Evolutionary conservation across 2,329 filamentous ascomycete genomes (phyloP).

Genomic region (Myriosclerotinia curreyana): DNA sequence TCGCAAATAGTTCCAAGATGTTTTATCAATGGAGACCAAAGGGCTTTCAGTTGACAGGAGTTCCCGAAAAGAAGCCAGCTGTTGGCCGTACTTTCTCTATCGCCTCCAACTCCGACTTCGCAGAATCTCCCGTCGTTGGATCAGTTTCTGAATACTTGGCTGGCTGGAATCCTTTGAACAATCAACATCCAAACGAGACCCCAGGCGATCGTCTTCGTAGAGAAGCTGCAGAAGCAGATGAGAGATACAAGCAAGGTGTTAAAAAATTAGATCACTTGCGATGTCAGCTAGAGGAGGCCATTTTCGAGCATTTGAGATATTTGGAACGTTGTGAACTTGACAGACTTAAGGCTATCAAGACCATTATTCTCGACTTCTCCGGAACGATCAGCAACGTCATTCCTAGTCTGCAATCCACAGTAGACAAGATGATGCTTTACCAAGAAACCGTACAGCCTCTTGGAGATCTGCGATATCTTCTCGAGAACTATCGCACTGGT

Average conservation of each 20-base stretch:
- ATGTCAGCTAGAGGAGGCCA: conserved; percentile 93
- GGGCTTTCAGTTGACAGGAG: conserved; percentile 80
- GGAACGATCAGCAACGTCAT: conserved; percentile 98
- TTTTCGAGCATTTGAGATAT: conserved; percentile 88
- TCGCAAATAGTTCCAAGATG: conserved; percentile 96
- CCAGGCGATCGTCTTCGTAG: conserved; percentile 79
- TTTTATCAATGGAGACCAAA: conserved; percentile 97
- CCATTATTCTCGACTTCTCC: conserved; percentile 94
- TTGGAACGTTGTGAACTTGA: conserved; percentile 97
- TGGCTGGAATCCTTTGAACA: conserved; percentile 91
- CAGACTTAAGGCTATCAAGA: conserved; percentile 95
- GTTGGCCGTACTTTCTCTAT: conserved; percentile 73
- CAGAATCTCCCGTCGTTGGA: conserved; percentile 78
- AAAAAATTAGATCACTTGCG: conserved; percentile 84
- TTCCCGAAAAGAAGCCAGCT: conserved; percentile 81
- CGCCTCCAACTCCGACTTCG: conserved; percentile 55
- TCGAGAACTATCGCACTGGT: conserved; percentile 96
- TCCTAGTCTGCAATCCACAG: conserved; percentile 88
- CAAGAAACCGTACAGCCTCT: conserved; percentile 97
- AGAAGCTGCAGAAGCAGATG: conserved; percentile 86
- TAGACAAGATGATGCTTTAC: conserved; percentile 98
- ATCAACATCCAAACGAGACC: conserved; percentile 88
- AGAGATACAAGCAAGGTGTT: conserved; percentile 86
- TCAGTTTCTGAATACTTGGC: conserved; percentile 85
- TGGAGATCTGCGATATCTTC: conserved; percentile 84